Percentiles rank a stretch among this genome's conserved stretches.
These are phyloP conservation scores for Phoma herbarum DNA, from an alignment of 2,329 filamentous ascomycete genomes.

Conservation along the genomic window DNA sequence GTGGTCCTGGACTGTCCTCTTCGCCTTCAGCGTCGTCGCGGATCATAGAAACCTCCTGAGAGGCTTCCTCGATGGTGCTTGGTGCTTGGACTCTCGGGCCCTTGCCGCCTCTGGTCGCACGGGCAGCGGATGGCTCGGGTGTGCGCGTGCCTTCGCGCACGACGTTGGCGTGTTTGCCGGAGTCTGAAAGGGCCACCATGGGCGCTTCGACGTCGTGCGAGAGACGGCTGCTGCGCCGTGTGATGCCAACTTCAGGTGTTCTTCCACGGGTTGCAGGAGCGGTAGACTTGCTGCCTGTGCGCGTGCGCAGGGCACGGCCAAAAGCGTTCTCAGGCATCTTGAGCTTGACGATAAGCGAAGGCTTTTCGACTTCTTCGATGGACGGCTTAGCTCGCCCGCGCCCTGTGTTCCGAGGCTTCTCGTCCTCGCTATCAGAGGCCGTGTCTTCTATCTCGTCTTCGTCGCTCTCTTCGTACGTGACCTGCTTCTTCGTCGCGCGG, in stretches of 20 bases:
- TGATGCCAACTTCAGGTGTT: conserved; percentile 49
- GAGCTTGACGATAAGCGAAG: conserved; percentile 54
- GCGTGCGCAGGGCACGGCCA: conserved; percentile 45
- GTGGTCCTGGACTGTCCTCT: conserved; percentile 41
- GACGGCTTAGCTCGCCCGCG: conserved; percentile 37
- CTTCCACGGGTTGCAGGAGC: conserved; percentile 42
- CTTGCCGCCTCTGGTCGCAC: conserved; percentile 56
- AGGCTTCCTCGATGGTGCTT: conserved; percentile 63
- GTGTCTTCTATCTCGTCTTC: conserved; percentile 56
- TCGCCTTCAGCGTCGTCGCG: conserved; percentile 35
- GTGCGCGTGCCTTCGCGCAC: conserved; percentile 64
- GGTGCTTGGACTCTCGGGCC: conserved; percentile 57
- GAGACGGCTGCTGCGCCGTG: conserved; percentile 66
- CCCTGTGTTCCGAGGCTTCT: conserved; percentile 31
- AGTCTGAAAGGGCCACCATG: conserved; percentile 66
- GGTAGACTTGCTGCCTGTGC: conserved; percentile 52
- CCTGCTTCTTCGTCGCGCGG: conserved; percentile 62
- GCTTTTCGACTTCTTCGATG: conserved; percentile 40
- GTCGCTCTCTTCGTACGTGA: conserved; percentile 66
- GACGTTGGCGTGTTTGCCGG: conserved; percentile 65
- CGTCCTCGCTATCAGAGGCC: conserved; percentile 44
- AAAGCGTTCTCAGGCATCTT: conserved; percentile 45
- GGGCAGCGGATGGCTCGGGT: conserved; percentile 56
- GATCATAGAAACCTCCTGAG: conserved; percentile 58
- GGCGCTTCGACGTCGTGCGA: conserved; percentile 66